These are phyloP conservation scores for Vitis hybrid DNA, from an alignment of 177 flowering plant genomes.

Conservation along the genomic window DNA sequence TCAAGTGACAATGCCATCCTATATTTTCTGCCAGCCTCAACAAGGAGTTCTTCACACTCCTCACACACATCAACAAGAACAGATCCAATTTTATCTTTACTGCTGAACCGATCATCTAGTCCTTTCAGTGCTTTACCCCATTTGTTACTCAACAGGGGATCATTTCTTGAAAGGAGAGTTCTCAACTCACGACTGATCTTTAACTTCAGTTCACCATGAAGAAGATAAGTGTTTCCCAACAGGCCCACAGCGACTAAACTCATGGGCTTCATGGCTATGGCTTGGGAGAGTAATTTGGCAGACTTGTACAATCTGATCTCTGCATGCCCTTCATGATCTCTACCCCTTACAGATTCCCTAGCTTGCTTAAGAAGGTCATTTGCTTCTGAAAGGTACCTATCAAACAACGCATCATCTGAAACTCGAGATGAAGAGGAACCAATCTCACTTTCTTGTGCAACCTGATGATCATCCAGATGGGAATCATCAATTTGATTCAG, in stretches of 20 bases:
- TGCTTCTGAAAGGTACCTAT: slow-evolving; percentile 59
- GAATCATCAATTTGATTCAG: slow-evolving; percentile 17
- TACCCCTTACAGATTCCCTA: slow-evolving; percentile 43
- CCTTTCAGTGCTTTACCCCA: slow-evolving; percentile 20
- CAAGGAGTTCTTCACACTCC: slow-evolving; percentile 91
- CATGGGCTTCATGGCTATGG: slow-evolving; percentile 72
- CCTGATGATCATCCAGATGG: slow-evolving; percentile 10
- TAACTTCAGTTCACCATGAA: slow-evolving; percentile 86
- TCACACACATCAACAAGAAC: slow-evolving; percentile 74
- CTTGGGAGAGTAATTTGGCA: slow-evolving; percentile 63
- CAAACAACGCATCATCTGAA: slow-evolving; percentile 60
- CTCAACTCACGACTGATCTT: slow-evolving; percentile 76
- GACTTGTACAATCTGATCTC: slow-evolving; percentile 55
- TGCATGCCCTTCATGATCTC: slow-evolving; percentile 48
- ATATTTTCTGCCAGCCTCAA: slow-evolving; percentile 87
- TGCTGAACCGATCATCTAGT: slow-evolving; percentile 24
- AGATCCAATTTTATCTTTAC: slow-evolving; percentile 52
- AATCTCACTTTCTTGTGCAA: slow-evolving; percentile 23
- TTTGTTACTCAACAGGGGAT: slow-evolving; percentile 24
- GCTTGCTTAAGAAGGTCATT: slow-evolving; percentile 68
- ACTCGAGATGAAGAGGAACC: slow-evolving; percentile 44
- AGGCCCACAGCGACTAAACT: slow-evolving; percentile 89
- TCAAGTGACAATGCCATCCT: slow-evolving; percentile 78
- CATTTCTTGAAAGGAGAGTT: slow-evolving; percentile 42
- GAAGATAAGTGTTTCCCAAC: slow-evolving; percentile 87